Evolutionary conservation across 768 basidiomycete genomes (phyloP).

Genomic region (Tylopilus sp.): DNA sequence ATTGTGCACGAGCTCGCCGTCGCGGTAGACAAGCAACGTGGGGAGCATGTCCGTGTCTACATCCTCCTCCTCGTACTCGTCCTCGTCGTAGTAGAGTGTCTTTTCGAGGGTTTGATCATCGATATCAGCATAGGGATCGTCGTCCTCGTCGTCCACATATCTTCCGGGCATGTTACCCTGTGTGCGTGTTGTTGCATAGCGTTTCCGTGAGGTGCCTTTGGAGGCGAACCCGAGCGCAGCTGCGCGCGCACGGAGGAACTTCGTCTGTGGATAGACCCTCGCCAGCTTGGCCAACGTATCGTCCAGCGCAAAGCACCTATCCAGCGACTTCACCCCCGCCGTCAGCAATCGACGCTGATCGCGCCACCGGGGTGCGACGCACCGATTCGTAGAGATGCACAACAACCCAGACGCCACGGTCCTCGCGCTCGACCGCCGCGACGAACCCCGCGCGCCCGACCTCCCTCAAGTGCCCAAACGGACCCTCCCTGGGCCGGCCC

Average conservation of each 20-base stretch:
- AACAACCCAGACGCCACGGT: conserved; percentile 71
- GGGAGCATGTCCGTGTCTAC: conserved; percentile 80
- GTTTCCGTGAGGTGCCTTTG: conserved; percentile 22
- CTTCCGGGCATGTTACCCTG: conserved; percentile 23
- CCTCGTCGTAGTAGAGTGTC: conserved; percentile 34
- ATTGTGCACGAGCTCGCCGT: conserved; percentile 79
- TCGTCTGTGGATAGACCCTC: conserved; percentile 63
- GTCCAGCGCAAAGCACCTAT: conserved; percentile 71
- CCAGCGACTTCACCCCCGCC: conserved; percentile 51
- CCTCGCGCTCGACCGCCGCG: conserved; percentile 70
- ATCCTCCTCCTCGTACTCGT: conserved; percentile 52
- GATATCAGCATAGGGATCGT: conserved; percentile 44
- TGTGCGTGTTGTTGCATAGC: conserved; percentile 6
- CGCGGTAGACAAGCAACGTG: conserved; percentile 73
- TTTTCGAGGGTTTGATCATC: conserved; percentile 22
- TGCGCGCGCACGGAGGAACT: conserved; percentile 82
- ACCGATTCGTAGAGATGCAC: conserved; percentile 83
- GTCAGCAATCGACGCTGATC: too few relatives aligned
- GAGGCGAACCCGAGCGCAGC: conserved; percentile 70
- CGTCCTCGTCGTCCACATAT: conserved; percentile 31
- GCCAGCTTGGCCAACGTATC: conserved; percentile 66
- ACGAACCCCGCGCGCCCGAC: conserved; percentile 74
- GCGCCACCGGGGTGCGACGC: conserved; percentile 20
- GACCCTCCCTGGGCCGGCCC: conserved; percentile 48
- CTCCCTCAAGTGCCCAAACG: conserved; percentile 78